A percentile compares a stretch with the other conserved stretches of the same genome.
Evolutionary conservation across 176 grass and related monocot genomes (phyloP).

Genomic region (Calamus simplicifolius): DNA sequence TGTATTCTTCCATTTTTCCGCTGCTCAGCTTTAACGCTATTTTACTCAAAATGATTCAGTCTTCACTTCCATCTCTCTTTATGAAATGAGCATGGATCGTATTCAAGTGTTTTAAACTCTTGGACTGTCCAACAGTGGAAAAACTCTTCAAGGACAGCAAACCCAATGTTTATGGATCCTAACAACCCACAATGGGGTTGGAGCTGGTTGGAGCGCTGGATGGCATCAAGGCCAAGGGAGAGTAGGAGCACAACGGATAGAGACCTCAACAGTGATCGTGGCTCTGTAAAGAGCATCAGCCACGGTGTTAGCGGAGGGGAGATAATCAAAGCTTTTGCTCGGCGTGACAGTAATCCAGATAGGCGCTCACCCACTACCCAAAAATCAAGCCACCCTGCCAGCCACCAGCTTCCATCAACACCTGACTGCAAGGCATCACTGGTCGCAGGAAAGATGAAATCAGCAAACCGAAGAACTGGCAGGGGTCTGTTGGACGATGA

Average conservation of each 20-base stretch:
- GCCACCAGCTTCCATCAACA: constrained; percentile 42
- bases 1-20: no score
- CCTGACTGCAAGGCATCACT: constrained; percentile 40
- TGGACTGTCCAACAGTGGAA: constrained; percentile 58
- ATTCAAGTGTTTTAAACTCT: constrained; percentile 6
- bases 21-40: no score
- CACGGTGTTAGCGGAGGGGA: constrained; percentile 65
- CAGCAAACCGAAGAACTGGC: constrained; percentile 45
- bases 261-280: constrained; percentile 42
- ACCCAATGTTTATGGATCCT: constrained; percentile 89
- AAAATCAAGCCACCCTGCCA: constrained; percentile 34
- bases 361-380: constrained; percentile 41
- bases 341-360: constrained; percentile 49
- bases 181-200: constrained; percentile 95
- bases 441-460: constrained; percentile 42
- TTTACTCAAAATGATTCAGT: no score
- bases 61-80: no score
- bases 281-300: constrained; percentile 40
- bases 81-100: neutral
- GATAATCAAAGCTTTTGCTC: constrained; percentile 80
- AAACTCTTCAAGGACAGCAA: constrained; percentile 67
- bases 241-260: constrained; percentile 40
- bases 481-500: constrained; percentile 45
- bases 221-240: constrained; percentile 85
- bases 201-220: constrained; percentile 99